phyloP scores from a whole-genome alignment of 192 early-diverging fungal genomes.

The Dispira parvispora region DNA sequence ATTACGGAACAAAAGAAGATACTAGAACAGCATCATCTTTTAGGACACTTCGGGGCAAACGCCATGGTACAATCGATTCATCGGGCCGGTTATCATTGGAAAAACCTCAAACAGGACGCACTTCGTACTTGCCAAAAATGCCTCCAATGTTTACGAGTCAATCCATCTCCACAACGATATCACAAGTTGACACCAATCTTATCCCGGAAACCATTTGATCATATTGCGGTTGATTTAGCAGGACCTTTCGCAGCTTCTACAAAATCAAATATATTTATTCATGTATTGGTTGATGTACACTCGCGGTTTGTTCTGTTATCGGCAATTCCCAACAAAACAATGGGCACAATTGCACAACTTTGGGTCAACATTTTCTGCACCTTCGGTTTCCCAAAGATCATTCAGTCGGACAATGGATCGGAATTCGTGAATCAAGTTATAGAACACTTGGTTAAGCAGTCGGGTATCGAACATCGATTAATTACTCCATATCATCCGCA shows the following conservation, averaged over 20 bases:
- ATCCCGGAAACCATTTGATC: background rate
- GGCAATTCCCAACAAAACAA: background rate
- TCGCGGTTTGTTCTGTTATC: conserved; percentile 6
- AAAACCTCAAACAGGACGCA: background rate
- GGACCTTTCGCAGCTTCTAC: conserved; percentile 1
- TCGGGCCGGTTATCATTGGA: background rate
- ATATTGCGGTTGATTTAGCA: conserved; percentile 6
- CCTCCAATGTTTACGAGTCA: background rate
- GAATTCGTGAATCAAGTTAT: conserved; percentile 27
- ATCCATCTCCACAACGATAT: background rate
- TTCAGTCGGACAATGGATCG: conserved; percentile 23
- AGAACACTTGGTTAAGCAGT: background rate
- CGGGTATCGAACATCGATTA: conserved; percentile 19
- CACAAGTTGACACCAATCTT: background rate
- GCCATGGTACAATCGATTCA: background rate
- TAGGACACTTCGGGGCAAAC: background rate
- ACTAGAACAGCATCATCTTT: background rate
- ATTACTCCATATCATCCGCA: conserved; percentile 23
- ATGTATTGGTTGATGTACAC: conserved; percentile 7
- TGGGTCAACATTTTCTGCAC: background rate
- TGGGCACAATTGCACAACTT: background rate
- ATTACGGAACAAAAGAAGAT: background rate
- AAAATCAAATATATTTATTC: background rate
- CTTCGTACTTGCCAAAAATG: background rate
- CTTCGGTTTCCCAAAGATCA: conserved; percentile 15